A percentile compares a stretch with the other conserved stretches of the same genome.
Evolutionary conservation across 2,329 filamentous ascomycete species (phyloP).

Genomic region (Alternaria atra): DNA sequence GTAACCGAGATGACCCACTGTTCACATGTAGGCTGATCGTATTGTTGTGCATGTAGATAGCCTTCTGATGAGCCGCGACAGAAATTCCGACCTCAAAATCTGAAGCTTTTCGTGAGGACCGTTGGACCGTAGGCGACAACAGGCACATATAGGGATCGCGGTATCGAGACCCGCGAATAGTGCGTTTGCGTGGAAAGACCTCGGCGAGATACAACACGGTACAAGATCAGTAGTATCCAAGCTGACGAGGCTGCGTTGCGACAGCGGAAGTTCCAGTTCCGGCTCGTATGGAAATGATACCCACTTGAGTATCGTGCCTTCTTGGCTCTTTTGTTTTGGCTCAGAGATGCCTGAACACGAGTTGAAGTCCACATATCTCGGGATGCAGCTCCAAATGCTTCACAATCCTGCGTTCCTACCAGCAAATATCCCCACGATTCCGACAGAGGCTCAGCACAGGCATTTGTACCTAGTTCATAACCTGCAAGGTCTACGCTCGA

Average conservation of each 20-base stretch:
- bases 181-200: background rate
- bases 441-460: background rate
- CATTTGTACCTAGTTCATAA: background rate
- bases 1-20: background rate
- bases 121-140: background rate
- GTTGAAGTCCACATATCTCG: background rate
- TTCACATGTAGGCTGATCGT: background rate
- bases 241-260: background rate
- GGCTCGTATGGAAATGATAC: background rate
- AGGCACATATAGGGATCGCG: background rate
- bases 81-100: background rate
- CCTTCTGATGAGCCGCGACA: background rate
- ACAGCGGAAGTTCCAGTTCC: background rate
- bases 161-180: background rate
- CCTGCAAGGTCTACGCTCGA: background rate
- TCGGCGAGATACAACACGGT: background rate
- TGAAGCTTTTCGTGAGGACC: background rate
- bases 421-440: background rate
- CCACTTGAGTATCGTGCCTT: background rate
- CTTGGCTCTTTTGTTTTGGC: background rate
- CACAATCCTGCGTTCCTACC: background rate
- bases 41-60: background rate
- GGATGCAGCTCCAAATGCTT: background rate
- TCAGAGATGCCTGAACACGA: background rate
- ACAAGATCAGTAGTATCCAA: background rate